Conservation (phyloP, 306 rosid species). For the Pachyrhizus erosus region DNA sequence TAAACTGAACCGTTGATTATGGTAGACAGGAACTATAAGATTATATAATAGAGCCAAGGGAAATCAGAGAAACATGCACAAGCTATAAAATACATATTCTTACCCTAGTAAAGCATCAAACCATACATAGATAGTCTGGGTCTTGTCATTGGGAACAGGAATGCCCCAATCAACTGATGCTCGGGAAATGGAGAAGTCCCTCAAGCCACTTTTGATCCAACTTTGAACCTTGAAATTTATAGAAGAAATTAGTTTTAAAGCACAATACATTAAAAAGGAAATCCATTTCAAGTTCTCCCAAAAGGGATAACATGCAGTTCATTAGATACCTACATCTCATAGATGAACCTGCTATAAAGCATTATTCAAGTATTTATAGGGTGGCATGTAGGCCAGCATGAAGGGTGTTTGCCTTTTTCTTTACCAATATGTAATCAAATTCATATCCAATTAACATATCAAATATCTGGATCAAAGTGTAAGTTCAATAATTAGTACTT, state of each 20-base stretch:
- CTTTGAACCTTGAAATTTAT: slow-evolving; percentile 79
- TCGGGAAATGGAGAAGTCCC: slow-evolving; percentile 94
- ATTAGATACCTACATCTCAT: slow-evolving; percentile 1
- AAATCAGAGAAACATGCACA: background rate
- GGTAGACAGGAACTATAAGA: slow-evolving; percentile 24
- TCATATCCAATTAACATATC: background rate
- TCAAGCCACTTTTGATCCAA: slow-evolving; percentile 90
- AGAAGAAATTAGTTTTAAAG: slow-evolving; percentile 38
- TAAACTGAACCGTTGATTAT: background rate
- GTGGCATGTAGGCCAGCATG: background rate
- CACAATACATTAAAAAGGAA: slow-evolving; percentile 26
- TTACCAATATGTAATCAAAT: slow-evolving; percentile 18
- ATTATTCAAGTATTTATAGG: slow-evolving; percentile 8
- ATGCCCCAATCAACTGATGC: slow-evolving; percentile 99
- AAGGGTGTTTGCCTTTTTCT: background rate
- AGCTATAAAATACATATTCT: slow-evolving; percentile 33
- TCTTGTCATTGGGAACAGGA: slow-evolving; percentile 87
- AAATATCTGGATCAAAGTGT: slow-evolving; percentile 21
- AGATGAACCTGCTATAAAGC: slow-evolving; percentile 22
- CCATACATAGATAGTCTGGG: slow-evolving; percentile 96
- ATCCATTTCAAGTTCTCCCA: background rate
- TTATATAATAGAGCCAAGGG: slow-evolving; percentile 6
- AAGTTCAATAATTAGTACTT: slow-evolving; percentile 6
- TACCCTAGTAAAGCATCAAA: slow-evolving; percentile 99
- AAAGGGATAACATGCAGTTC: slow-evolving; percentile 6